These are phyloP conservation scores for Boeremia exigua DNA, from an alignment of 2,329 filamentous ascomycete species.

Conservation along the genomic window DNA sequence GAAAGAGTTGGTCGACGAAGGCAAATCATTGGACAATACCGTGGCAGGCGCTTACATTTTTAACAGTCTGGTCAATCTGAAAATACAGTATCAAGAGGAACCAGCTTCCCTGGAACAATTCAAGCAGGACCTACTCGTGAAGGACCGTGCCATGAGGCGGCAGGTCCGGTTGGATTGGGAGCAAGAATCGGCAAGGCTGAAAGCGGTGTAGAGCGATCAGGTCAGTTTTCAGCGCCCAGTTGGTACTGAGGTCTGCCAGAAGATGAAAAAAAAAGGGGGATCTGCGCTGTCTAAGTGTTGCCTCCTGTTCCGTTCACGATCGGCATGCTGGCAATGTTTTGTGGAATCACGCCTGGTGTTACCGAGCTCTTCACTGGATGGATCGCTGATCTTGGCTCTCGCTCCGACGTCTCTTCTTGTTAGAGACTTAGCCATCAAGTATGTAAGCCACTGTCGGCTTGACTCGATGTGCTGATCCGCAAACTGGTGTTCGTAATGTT, in stretches of 20 bases:
- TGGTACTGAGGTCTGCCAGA: slow-evolving; percentile 9
- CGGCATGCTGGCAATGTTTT: slow-evolving; percentile 5
- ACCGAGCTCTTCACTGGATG: slow-evolving; percentile 8
- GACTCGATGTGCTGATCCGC: too few species aligned
- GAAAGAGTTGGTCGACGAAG: background rate
- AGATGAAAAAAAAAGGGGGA: slow-evolving; percentile 14
- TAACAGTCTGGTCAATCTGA: background rate
- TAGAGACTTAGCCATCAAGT: background rate
- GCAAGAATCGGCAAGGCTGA: slow-evolving; percentile 4
- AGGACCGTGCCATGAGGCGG: slow-evolving; percentile 13
- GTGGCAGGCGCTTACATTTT: background rate
- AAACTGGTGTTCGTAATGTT: too few species aligned
- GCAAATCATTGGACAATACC: background rate
- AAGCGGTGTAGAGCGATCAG: slow-evolving; percentile 2
- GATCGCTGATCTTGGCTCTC: slow-evolving; percentile 2
- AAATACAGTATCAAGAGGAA: background rate
- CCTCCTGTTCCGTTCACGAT: slow-evolving; percentile 10
- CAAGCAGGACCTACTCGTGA: slow-evolving; percentile 5
- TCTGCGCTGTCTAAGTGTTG: background rate
- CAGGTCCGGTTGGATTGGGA: slow-evolving; percentile 12
- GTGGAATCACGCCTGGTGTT: slow-evolving; percentile 10
- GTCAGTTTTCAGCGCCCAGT: slow-evolving; percentile 13
- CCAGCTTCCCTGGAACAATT: background rate
- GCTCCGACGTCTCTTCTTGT: background rate
- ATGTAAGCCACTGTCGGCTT: too few species aligned